Conservation (phyloP, 192 early-diverging fungal genomes). For the Umbelopsis sp. region DNA sequence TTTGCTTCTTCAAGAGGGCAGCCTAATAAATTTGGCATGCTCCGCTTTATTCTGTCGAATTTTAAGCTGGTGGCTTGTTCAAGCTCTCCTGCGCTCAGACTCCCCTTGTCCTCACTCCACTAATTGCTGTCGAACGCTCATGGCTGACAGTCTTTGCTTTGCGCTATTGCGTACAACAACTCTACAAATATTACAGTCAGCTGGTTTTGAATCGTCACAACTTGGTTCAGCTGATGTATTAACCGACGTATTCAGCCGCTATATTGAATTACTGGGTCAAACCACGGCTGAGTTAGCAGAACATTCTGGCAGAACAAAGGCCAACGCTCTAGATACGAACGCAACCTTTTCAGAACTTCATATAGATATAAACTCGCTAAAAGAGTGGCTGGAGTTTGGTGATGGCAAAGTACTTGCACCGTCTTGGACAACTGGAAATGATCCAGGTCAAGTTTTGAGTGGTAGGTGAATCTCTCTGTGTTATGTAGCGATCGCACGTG, state of each 20-base stretch:
- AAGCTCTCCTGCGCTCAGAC: background rate
- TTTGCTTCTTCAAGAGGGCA: too few species aligned
- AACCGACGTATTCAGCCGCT: slow-evolving; percentile 54
- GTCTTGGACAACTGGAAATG: slow-evolving; percentile 46
- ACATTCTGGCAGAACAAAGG: slow-evolving; percentile 45
- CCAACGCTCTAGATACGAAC: slow-evolving; percentile 47
- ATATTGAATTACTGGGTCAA: slow-evolving; percentile 49
- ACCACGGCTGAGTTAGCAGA: slow-evolving; percentile 50
- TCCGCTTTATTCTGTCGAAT: background rate
- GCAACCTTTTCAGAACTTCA: slow-evolving; percentile 46
- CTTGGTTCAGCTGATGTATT: slow-evolving; percentile 44
- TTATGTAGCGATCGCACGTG: background rate
- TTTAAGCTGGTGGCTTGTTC: slow-evolving; percentile 1
- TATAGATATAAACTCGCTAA: slow-evolving; percentile 42
- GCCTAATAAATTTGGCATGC: too few species aligned
- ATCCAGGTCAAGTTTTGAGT: slow-evolving; percentile 48
- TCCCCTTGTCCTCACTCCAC: background rate
- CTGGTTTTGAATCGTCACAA: slow-evolving; percentile 57
- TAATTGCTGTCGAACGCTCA: slow-evolving; percentile 20
- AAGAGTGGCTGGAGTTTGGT: slow-evolving; percentile 48
- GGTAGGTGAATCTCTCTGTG: slow-evolving; percentile 31
- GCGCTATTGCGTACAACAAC: slow-evolving; percentile 50
- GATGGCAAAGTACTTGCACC: slow-evolving; percentile 44
- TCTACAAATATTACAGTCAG: slow-evolving; percentile 53
- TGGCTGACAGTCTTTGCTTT: slow-evolving; percentile 52